Base-by-base conservation (phyloP, 805 yeast species). In the Cyberlindnera galapagoensis region DNA sequence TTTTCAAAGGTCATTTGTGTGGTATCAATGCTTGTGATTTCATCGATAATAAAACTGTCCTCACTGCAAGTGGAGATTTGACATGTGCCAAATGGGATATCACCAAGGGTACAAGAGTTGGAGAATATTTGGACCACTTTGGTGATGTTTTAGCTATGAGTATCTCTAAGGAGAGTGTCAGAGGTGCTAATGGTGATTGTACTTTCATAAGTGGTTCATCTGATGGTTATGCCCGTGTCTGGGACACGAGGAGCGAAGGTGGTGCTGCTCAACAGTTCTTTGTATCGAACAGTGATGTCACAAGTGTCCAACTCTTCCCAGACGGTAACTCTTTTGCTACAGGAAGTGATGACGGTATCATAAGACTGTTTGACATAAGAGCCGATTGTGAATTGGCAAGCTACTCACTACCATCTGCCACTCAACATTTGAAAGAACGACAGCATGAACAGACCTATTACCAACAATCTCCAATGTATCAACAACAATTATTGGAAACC, bases 21-120 rank as follows among this genome's bases (percentile, higher is more conserved):
- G 88, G 86, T 51, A 72, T 88, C 5, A 76, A 90, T 0, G 85
- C 77, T 43, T 66, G 83, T 40, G 77, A 74, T 28, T 88, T 86
- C 49, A 35, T 80, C n/a, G 62, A 64, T 34, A 71, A 79, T 39
- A 56, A 66, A 5, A 63, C 62, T 18, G 52, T 85, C 0, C 48
- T 86, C 12, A 82, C 94, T 0, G 69, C 80, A 1, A 77, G 88
- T 24, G 95, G 95, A 4, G 97, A 87, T 54, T 72, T 78, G 77
- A 74, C 90, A 1, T 71, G 85, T 47, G 68, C 71, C 1, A 52
- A 78, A 32, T 88, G 96, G 96, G 95, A 88, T 54, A 65, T 85
- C 16, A 63, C 67, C 8, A 73, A 71, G 42, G 79, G 83, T 2
- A 62, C 60, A 14, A 64, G 67, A 41, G 57, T 64, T 2, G 60